These are phyloP conservation scores for Plasmodium gonderi DNA, from an alignment of 169 alveolate species.

Conservation along the genomic window DNA sequence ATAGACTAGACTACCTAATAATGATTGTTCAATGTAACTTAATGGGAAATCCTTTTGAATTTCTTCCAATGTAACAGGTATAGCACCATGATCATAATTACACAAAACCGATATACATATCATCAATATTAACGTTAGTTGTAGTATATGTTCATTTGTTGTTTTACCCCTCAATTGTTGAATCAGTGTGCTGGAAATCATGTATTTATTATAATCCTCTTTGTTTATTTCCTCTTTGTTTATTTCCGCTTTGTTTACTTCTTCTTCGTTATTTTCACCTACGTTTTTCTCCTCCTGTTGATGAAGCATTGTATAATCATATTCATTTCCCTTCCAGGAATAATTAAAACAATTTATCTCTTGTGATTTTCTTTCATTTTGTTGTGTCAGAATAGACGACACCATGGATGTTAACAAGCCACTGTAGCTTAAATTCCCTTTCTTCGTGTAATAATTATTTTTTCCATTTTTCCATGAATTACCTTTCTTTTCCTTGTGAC, in stretches of 20 bases:
- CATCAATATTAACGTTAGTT: constrained; percentile 46
- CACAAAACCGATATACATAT: constrained; percentile 69
- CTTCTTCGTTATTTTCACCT: not conserved
- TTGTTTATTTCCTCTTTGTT: not conserved
- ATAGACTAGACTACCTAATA: constrained; percentile 86
- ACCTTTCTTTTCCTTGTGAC: no score
- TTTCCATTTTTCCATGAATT: not conserved
- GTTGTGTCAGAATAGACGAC: constrained; percentile 64
- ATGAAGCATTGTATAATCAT: constrained; percentile 17
- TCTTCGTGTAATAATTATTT: constrained; percentile 13
- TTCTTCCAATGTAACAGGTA: constrained; percentile 81
- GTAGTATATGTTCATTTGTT: not conserved
- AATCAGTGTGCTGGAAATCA: not conserved
- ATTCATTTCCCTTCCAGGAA: not conserved
- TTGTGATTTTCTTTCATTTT: constrained; percentile 48
- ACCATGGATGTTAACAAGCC: constrained; percentile 72
- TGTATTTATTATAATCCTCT: not conserved
- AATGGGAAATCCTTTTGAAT: constrained; percentile 76
- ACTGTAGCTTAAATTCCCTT: constrained; percentile 39
- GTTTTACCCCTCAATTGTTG: constrained; percentile 1
- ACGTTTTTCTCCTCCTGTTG: not conserved
- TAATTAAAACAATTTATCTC: constrained; percentile 18
- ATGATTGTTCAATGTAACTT: constrained; percentile 78
- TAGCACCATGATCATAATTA: constrained; percentile 83
- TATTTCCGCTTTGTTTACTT: not conserved